phyloP scores from a whole-genome alignment of 2,329 filamentous ascomycete species.

The Aspergillus clavatus region DNA sequence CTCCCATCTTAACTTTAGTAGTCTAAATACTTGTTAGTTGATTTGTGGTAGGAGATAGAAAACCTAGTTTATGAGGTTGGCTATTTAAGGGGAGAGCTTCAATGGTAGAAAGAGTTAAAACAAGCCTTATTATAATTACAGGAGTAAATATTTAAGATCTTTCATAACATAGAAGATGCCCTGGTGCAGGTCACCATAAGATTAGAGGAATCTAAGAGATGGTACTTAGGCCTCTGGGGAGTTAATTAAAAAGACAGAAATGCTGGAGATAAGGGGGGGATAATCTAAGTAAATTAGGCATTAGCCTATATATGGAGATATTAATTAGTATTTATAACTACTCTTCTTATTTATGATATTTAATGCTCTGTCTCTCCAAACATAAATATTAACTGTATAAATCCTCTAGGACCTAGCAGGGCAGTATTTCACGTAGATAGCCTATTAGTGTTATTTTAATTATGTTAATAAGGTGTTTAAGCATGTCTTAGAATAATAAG shows the following conservation, averaged over 20 bases:
- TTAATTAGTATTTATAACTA: neutral
- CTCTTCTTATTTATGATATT: neutral
- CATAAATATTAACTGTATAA: too few relatives aligned
- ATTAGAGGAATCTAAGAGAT: neutral
- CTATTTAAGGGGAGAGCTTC: neutral
- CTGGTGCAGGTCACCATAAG: neutral
- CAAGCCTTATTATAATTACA: neutral
- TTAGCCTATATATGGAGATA: neutral
- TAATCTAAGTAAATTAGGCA: neutral
- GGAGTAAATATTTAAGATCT: neutral
- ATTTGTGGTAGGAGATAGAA: neutral
- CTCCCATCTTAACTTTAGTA: neutral
- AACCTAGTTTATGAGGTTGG: neutral
- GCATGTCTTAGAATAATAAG: too few relatives aligned
- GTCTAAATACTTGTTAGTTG: neutral
- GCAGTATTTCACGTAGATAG: too few relatives aligned
- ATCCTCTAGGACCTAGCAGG: too few relatives aligned
- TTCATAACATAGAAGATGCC: neutral
- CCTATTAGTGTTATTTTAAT: too few relatives aligned
- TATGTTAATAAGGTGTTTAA: too few relatives aligned
- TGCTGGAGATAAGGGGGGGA: neutral
- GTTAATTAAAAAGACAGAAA: neutral
- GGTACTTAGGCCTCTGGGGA: neutral
- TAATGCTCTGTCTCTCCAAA: neutral
- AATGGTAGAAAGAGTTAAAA: neutral